These are phyloP conservation scores for Flaveria floridana DNA, from an alignment of 140 eudicot species.

Conservation along the genomic window DNA sequence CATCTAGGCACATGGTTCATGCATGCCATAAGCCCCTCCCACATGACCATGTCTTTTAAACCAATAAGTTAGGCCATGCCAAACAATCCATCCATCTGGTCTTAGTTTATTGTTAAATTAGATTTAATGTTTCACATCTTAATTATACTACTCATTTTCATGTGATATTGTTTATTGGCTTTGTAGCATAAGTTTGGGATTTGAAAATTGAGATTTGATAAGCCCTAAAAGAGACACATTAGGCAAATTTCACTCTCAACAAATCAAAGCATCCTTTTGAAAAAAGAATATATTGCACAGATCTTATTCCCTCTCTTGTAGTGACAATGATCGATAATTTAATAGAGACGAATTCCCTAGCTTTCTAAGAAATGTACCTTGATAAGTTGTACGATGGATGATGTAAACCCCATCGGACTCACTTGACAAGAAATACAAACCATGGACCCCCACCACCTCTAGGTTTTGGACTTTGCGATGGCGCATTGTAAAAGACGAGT, in stretches of 20 bases:
- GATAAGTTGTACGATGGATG: background rate
- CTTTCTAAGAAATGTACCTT: background rate
- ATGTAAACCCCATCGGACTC: background rate
- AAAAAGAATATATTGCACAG: no score
- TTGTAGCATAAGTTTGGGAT: conserved; percentile 14
- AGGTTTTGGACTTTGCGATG: background rate
- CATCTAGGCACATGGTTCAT: conserved; percentile 34
- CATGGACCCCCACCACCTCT: conserved; percentile 5
- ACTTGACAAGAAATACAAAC: conserved; percentile 16
- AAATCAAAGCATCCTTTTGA: background rate
- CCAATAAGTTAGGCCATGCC: conserved; percentile 31
- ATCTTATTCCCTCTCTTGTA: background rate
- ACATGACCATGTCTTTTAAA: conserved; percentile 34
- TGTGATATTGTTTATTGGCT: conserved; percentile 23
- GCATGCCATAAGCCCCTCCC: conserved; percentile 31
- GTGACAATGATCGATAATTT: background rate
- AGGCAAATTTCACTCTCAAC: background rate
- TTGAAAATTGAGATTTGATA: conserved; percentile 12
- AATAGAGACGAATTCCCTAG: background rate
- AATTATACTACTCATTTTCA: conserved; percentile 10
- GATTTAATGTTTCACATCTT: conserved; percentile 10
- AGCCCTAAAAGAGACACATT: conserved; percentile 15
- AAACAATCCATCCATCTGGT: conserved; percentile 25
- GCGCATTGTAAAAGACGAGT: background rate
- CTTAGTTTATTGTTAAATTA: conserved; percentile 21